Percentiles rank a stretch among this genome's conserved stretches.
phyloP scores from a whole-genome alignment of 208 protist genomes.

The Herpetomonas muscarum region DNA sequence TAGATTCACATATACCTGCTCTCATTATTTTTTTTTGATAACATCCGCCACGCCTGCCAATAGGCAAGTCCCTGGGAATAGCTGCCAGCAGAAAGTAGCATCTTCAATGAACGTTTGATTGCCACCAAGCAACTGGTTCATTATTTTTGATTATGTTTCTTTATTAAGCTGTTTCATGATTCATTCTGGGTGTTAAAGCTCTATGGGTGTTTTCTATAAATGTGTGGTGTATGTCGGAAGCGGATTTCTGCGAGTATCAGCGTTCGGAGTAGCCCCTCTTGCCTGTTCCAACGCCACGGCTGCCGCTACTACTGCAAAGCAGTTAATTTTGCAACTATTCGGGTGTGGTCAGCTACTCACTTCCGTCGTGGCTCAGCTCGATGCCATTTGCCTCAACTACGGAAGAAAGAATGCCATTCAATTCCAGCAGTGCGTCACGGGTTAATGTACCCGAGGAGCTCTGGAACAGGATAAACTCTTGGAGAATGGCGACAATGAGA shows the following conservation, averaged over 20 bases:
- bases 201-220: neutral
- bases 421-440: constrained; percentile 37
- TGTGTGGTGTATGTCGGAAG: neutral
- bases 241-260: neutral
- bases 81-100: too few relatives aligned
- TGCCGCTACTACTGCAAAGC: too few relatives aligned
- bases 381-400: constrained; percentile 59
- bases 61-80: too few relatives aligned
- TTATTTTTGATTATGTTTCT: neutral
- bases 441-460: constrained; percentile 67
- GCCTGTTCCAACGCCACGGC: too few relatives aligned
- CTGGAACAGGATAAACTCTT: constrained; percentile 89
- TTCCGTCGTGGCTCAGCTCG: constrained; percentile 17
- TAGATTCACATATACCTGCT: too few relatives aligned
- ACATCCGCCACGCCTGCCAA: too few relatives aligned
- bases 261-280: too few relatives aligned
- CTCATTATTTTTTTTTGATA: too few relatives aligned
- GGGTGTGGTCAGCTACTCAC: too few relatives aligned
- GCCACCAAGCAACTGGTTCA: neutral
- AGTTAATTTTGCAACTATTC: too few relatives aligned
- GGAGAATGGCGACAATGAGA: constrained; percentile 71
- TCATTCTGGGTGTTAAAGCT: neutral
- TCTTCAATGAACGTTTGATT: too few relatives aligned
- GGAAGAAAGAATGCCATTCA: constrained; percentile 39
- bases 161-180: neutral